Conservation (phyloP, 2,329 filamentous ascomycete species). For the Alternaria hordeiaustralica region DNA sequence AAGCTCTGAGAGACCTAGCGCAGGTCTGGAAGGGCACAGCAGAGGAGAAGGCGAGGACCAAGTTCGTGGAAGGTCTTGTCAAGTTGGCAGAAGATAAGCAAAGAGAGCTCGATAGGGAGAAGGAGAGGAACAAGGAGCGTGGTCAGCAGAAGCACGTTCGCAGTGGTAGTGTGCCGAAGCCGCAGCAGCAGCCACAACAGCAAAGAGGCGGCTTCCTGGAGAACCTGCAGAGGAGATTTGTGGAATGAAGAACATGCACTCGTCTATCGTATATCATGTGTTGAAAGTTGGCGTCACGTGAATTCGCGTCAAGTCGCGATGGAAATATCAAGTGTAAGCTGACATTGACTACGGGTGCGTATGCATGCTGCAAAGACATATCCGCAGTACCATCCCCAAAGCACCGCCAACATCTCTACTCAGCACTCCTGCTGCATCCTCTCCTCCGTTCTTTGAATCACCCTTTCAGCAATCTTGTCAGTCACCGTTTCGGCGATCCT, state of each 20-base stretch:
- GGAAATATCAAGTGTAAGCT: neutral
- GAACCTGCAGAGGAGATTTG: constrained; percentile 47
- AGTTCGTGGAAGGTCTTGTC: constrained; percentile 81
- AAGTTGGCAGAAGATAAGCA: constrained; percentile 81
- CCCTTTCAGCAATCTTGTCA: neutral
- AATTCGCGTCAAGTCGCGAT: constrained; percentile 9
- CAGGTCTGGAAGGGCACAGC: constrained; percentile 94
- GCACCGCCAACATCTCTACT: neutral
- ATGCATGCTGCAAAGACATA: neutral
- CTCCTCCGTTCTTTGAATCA: neutral
- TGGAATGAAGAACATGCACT: constrained; percentile 25
- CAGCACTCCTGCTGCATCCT: neutral
- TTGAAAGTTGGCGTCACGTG: constrained; percentile 13
- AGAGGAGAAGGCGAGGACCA: constrained; percentile 83
- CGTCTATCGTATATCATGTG: neutral
- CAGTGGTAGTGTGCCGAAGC: constrained; percentile 32
- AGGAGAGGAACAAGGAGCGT: constrained; percentile 24
- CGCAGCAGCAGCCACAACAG: constrained; percentile 24
- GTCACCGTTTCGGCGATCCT: neutral
- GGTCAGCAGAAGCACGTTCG: constrained; percentile 26
- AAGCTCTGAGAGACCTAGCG: constrained; percentile 76
- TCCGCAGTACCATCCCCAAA: neutral
- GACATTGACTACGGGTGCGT: neutral
- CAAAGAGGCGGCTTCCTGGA: constrained; percentile 46
- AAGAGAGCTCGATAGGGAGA: constrained; percentile 53